These are phyloP conservation scores for Amanita exitialis DNA, from an alignment of 768 basidiomycete genomes.

Conservation along the genomic window DNA sequence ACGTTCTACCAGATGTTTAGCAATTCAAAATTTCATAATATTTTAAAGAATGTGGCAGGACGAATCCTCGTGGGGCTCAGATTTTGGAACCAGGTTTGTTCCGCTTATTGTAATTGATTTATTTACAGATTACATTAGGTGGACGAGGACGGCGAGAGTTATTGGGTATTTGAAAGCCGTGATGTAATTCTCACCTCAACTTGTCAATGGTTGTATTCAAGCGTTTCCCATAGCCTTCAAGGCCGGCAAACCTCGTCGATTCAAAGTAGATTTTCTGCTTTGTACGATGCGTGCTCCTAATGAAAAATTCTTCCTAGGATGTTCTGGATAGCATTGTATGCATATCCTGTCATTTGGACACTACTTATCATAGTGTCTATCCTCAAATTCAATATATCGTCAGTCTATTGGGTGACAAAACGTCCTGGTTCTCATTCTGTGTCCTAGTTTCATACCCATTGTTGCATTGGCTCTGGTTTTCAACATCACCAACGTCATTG, in stretches of 20 bases:
- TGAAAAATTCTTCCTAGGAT: constrained; percentile 41
- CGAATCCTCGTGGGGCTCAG: constrained; percentile 88
- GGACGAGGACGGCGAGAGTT: constrained; percentile 91
- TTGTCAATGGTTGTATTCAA: constrained; percentile 5
- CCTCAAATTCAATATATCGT: constrained; percentile 47
- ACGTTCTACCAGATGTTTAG: constrained; percentile 13
- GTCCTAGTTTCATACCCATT: constrained; percentile 81
- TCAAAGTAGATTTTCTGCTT: constrained; percentile 47
- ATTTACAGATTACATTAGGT: constrained; percentile 37
- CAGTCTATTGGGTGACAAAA: neutral
- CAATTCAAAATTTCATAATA: neutral
- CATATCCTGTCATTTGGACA: constrained; percentile 83
- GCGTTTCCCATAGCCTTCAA: constrained; percentile 53
- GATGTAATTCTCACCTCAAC: constrained; percentile 50
- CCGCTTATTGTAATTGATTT: neutral
- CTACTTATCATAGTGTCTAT: constrained; percentile 82
- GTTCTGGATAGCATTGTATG: constrained; percentile 92
- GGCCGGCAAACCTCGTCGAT: constrained; percentile 82
- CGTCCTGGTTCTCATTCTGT: neutral
- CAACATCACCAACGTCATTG: constrained; percentile 91
- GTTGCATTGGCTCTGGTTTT: constrained; percentile 91
- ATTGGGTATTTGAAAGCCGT: constrained; percentile 97
- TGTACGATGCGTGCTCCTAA: neutral
- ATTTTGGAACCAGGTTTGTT: constrained; percentile 88
- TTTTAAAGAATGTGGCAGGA: constrained; percentile 78